A percentile compares a stretch with the other conserved stretches of the same genome.
Conservation (phyloP, 2,329 filamentous ascomycete species). For the Lecanicillium sp. region DNA sequence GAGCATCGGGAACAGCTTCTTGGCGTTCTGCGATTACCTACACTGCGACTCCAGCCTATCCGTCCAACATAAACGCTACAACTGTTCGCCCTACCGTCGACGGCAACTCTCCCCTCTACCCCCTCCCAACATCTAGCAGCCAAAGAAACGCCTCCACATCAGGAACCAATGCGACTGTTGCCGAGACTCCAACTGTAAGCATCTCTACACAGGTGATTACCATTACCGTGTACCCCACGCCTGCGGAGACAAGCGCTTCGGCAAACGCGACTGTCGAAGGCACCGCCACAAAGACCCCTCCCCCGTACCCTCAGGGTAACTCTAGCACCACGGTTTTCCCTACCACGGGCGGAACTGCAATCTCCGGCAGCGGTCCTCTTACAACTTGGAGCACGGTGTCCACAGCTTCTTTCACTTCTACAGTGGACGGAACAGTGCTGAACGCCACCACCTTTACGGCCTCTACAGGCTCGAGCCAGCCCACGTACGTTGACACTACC, state of each 20-base stretch:
- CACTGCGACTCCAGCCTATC: neutral
- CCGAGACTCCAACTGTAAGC: neutral
- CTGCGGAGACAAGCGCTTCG: neutral
- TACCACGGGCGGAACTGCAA: neutral
- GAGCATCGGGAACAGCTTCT: neutral
- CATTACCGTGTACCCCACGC: constrained; percentile 7
- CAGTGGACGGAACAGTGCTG: neutral
- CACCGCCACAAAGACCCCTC: neutral
- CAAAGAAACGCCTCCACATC: neutral
- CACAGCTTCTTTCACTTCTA: neutral
- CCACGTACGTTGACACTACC: neutral
- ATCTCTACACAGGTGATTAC: constrained; percentile 5
- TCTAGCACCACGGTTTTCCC: neutral
- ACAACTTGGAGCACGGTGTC: neutral
- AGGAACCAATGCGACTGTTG: neutral
- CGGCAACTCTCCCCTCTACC: neutral
- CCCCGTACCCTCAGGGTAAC: neutral
- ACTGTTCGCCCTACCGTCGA: neutral
- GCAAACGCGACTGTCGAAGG: neutral
- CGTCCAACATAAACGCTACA: neutral
- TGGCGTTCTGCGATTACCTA: neutral
- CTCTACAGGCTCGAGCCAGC: neutral
- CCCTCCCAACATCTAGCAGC: neutral
- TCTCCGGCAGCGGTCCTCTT: neutral
- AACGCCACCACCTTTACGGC: neutral